Base-by-base conservation (phyloP, 192 early-diverging fungal species). In the Entomortierella lignicola region DNA sequence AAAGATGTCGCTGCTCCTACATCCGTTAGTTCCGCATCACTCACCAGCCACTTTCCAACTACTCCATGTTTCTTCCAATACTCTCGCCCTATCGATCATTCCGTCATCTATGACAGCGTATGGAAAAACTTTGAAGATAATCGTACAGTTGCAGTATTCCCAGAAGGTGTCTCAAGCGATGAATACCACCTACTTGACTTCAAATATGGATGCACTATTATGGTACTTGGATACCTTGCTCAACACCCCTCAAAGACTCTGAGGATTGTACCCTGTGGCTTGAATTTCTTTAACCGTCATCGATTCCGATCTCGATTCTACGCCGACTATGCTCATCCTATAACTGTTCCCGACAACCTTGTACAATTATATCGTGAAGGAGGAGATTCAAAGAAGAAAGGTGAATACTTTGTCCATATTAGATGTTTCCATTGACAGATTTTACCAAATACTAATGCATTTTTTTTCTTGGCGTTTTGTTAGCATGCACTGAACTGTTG, bases 271-370 rank as follows among this genome's bases (percentile, higher is more conserved):
- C 82, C 82, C 20, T 83, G 82, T 48, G 82, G 82, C 4, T 55
- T 83, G 34, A 83, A 83, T 50, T 83, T 83, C 56, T 83, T 83
- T 56, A 80, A 83, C 69, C 82, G 82, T 43, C 82, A 83, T 71
- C 65, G 75, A 71, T 83, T 83, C 66, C 70, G 82, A 74, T 74
- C 71, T 63, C 65, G 71, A 54, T 77, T 83, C 37, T 83, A 80
- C 55, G 77, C 72, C 17, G 77, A 83, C 34, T 72, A 80, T 48
- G 70, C 67, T 10, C 25, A 42, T 15, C 69, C 82, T 11, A 66
- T 83, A 18, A 72, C 66, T 18, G 74, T 83, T 29, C 71, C 77
- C 21, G 57, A 70, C 3, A 37, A 70, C 23, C 67, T 83, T 8
- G 60, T 83, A 2, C 51, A 65, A 21, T 65, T 83, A 71, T 83